A percentile compares a stretch with the other conserved stretches of the same genome.
Conservation (phyloP, 495 filamentous ascomycete species). For the Aspergillus avenaceus region DNA sequence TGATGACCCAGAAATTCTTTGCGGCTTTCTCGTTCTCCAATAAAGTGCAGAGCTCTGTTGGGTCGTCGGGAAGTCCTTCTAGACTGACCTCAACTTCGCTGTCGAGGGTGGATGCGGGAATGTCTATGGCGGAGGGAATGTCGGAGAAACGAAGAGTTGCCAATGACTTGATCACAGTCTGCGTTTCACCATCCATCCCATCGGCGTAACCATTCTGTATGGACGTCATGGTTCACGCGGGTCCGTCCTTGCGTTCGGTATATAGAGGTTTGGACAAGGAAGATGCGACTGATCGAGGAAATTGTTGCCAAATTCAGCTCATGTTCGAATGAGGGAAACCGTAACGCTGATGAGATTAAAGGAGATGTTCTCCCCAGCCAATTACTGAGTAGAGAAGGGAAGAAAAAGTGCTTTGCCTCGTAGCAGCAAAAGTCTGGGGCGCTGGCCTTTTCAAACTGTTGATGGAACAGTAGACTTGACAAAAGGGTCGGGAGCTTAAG, state of each 20-base stretch:
- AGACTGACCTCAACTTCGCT: slow-evolving; percentile 92
- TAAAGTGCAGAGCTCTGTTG: slow-evolving; percentile 89
- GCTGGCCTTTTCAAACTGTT: neutral
- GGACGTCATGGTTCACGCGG: slow-evolving; percentile 47
- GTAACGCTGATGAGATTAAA: neutral
- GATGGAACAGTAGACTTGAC: neutral
- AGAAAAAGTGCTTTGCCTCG: slow-evolving; percentile 2
- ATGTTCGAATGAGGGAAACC: slow-evolving; percentile 24
- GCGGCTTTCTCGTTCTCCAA: slow-evolving; percentile 88
- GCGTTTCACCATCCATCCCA: slow-evolving; percentile 36
- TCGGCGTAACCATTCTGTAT: slow-evolving; percentile 52
- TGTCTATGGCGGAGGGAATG: slow-evolving; percentile 84
- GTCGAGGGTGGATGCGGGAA: slow-evolving; percentile 75
- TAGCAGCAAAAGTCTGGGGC: neutral
- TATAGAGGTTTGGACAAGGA: slow-evolving; percentile 7
- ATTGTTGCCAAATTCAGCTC: slow-evolving; percentile 27
- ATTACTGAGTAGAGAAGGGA: no score
- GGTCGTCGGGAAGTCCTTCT: slow-evolving; percentile 85
- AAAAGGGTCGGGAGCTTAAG: slow-evolving; percentile 11
- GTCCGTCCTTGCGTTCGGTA: neutral
- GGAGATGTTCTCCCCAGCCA: neutral
- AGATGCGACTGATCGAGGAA: slow-evolving; percentile 9
- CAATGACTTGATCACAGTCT: slow-evolving; percentile 16
- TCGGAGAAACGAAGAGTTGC: slow-evolving; percentile 69
- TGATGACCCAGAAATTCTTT: slow-evolving; percentile 90